phyloP scores from a whole-genome alignment of 164 flowering plant species.

The Santalum album region DNA sequence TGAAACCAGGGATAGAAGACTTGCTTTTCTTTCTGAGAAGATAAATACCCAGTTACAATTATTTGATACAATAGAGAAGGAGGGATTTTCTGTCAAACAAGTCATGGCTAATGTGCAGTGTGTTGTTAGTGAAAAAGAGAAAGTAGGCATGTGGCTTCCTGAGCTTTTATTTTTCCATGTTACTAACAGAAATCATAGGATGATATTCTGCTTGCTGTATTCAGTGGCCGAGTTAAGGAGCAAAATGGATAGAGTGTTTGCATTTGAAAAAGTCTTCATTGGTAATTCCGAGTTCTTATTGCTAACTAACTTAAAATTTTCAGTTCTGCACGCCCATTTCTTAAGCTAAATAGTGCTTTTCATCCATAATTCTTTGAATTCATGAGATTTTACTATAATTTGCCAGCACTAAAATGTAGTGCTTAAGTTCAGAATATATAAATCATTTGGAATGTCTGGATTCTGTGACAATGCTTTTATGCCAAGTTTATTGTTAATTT shows the following conservation, averaged over 20 bases:
- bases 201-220: slow-evolving; percentile 8
- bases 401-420: no score
- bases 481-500: no score
- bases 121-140: slow-evolving; percentile 44
- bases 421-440: no score
- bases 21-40: slow-evolving; percentile 37
- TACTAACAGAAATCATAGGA: no score
- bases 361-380: neutral
- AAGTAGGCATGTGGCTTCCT: slow-evolving; percentile 42
- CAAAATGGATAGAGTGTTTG: slow-evolving; percentile 38
- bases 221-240: slow-evolving; percentile 40
- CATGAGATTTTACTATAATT: no score
- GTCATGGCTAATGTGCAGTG: slow-evolving; percentile 33
- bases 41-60: slow-evolving; percentile 29
- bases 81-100: slow-evolving; percentile 38
- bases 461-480: no score
- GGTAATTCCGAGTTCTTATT: slow-evolving; percentile 29
- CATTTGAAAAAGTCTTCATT: slow-evolving; percentile 28
- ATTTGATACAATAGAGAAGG: slow-evolving; percentile 54
- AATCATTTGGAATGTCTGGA: no score
- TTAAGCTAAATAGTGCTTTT: no score
- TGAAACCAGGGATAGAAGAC: slow-evolving; percentile 36
- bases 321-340: no score
- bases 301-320: no score
- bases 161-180: neutral